Base-by-base conservation (phyloP, 1,284 basidiomycete genomes). In the Ustilago tritici region DNA sequence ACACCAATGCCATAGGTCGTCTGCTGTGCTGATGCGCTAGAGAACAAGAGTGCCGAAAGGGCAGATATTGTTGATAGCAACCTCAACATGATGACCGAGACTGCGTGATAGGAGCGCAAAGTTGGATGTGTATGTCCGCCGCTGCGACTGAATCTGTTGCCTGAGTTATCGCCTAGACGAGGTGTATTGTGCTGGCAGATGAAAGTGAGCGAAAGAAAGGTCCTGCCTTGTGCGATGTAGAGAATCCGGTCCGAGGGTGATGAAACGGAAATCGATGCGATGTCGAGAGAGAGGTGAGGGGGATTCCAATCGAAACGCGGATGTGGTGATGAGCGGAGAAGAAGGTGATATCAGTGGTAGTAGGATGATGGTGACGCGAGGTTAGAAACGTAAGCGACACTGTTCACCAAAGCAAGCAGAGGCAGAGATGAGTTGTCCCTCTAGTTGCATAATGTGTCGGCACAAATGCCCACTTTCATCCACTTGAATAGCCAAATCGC, bases 1-100 rank as follows among this genome's bases (percentile, higher is more conserved):
- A 55, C 65, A 32, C 76, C 76, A 17, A 70, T 66, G 50, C 76
- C 76, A 28, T 70, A 73, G 17, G 58, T 55, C 1, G 71, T 74
- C 35, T 74, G 71, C 17, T 74, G 71, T 14, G 67, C 67, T 8
- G 58, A 58, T 7, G 56, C 68, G 15, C 61, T 54, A 11, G 69
- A 31, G 12, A 32, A 49, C 2, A 66, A 38, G 32, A 71, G 34
- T 2, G 60, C 61, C 54, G 69, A 43, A 12, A 52, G 55, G 41
- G 46, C 65, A 31, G 72, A 59, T 67, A 71, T 65, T 61, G 61
- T 55, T 38, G 62, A 61, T 15, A 67, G 32, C 50, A 62, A 40
- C 23, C 61, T 67, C 60, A 70, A 60, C 67, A 76, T 70, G 38
- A 19, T 50, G 49, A 31, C 2, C 7, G 14, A 49, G n/a, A 28